Evolutionary conservation across 768 basidiomycete genomes (phyloP).

Genomic region (Favolaschia claudopus): DNA sequence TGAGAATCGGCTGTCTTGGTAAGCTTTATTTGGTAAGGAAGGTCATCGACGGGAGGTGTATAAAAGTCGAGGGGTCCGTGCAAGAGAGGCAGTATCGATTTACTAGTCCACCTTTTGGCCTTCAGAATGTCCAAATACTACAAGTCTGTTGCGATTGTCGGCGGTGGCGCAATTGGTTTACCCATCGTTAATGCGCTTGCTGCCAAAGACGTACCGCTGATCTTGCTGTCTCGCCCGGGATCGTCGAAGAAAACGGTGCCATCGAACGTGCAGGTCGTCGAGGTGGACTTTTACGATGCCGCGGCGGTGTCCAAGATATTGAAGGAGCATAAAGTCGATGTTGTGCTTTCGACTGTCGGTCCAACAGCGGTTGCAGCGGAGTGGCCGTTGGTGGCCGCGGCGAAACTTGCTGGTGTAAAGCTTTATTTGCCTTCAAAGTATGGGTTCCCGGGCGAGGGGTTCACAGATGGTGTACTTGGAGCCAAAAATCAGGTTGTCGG

Average conservation of each 20-base stretch:
- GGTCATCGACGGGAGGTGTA: no score
- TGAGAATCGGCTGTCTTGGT: no score
- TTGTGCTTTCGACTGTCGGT: slow-evolving; percentile 42
- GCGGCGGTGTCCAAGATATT: slow-evolving; percentile 32
- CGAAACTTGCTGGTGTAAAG: slow-evolving; percentile 44
- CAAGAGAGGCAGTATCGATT: no score
- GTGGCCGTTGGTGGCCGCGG: slow-evolving; percentile 39
- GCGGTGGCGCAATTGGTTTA: slow-evolving; percentile 24
- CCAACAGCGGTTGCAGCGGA: slow-evolving; percentile 33
- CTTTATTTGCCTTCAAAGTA: slow-evolving; percentile 48
- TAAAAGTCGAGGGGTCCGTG: no score
- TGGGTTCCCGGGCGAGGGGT: slow-evolving; percentile 43
- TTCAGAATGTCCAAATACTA: slow-evolving; percentile 2
- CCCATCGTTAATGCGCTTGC: slow-evolving; percentile 50
- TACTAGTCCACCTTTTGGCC: no score
- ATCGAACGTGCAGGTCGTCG: slow-evolving; percentile 29
- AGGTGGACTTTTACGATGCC: slow-evolving; percentile 37
- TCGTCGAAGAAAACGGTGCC: slow-evolving; percentile 9
- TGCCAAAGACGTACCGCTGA: slow-evolving; percentile 45
- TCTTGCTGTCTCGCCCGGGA: slow-evolving; percentile 23
- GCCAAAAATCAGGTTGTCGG: slow-evolving; percentile 40
- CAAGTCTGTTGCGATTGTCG: slow-evolving; percentile 6
- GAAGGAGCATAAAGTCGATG: slow-evolving; percentile 39
- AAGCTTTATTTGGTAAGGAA: no score
- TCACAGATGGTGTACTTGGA: slow-evolving; percentile 32